Conservation (phyloP, 2,329 filamentous ascomycete genomes). For the Aspergillus brasiliensis region DNA sequence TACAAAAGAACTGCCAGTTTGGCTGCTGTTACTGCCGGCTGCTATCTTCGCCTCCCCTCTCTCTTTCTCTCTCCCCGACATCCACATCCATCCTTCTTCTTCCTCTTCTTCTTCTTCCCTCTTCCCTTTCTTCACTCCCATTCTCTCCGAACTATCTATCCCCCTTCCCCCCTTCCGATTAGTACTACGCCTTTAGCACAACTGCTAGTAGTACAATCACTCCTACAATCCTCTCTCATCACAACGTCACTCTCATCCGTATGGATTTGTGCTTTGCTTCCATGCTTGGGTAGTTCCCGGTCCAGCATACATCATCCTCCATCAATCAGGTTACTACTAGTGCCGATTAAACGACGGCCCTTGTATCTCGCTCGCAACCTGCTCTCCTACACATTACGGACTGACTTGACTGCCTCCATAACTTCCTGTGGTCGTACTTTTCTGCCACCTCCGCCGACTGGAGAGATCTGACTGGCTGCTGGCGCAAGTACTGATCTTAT, state of each 20-base stretch:
- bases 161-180: conserved; percentile 7
- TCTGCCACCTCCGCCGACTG: conserved; percentile 9
- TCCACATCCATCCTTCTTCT: not conserved
- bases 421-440: conserved; percentile 1
- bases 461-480: conserved; percentile 7
- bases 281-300: not conserved
- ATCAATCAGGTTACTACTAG: not conserved
- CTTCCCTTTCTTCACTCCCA: conserved; percentile 28
- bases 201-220: not conserved
- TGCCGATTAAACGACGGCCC: no score
- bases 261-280: no score
- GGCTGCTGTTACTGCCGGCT: not conserved
- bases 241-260: no score
- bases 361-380: not conserved
- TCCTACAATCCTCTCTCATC: no score
- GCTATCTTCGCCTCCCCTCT: conserved; percentile 8
- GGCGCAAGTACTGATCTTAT: conserved; percentile 13
- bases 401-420: not conserved
- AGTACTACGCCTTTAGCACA: not conserved
- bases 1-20: not conserved
- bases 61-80: conserved; percentile 7
- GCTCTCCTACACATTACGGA: not conserved
- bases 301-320: not conserved
- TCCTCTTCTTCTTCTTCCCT: conserved; percentile 13
- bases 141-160: conserved; percentile 8